phyloP scores from a whole-genome alignment of 2,329 filamentous ascomycete genomes.

The Huntiella omanensis region DNA sequence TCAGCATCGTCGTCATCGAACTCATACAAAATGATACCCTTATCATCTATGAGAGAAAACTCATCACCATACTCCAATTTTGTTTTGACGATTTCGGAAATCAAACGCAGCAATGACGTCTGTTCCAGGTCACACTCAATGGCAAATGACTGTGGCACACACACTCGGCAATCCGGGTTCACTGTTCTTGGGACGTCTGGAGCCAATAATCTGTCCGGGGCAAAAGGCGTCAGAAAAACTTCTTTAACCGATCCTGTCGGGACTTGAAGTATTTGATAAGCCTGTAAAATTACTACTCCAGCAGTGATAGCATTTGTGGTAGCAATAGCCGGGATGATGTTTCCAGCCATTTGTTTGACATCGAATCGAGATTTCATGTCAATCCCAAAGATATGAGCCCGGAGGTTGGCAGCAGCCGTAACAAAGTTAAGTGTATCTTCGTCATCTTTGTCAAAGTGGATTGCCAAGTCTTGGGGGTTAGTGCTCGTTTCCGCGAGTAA shows the following conservation, averaged over 20 bases:
- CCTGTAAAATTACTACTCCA: constrained; percentile 75
- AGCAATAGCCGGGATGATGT: constrained; percentile 95
- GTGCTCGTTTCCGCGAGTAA: constrained; percentile 48
- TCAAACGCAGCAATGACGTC: constrained; percentile 52
- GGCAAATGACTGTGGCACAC: constrained; percentile 51
- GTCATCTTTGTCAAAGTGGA: constrained; percentile 94
- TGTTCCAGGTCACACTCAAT: constrained; percentile 48
- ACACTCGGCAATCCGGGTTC: constrained; percentile 69
- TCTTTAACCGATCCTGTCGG: constrained; percentile 57
- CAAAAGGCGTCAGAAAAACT: constrained; percentile 62
- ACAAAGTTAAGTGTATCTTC: constrained; percentile 91
- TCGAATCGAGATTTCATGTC: constrained; percentile 82
- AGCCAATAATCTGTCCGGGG: constrained; percentile 36
- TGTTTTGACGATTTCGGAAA: constrained; percentile 56
- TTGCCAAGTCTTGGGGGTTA: constrained; percentile 35
- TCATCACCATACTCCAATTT: constrained; percentile 66
- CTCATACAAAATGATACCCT: constrained; percentile 68
- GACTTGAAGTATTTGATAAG: constrained; percentile 70
- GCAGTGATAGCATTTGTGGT: constrained; percentile 96
- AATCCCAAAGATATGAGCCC: constrained; percentile 78
- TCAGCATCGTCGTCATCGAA: constrained; percentile 61
- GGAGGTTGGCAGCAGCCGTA: constrained; percentile 70
- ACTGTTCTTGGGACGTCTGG: constrained; percentile 41
- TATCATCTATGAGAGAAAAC: constrained; percentile 56
- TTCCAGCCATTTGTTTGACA: constrained; percentile 97